A percentile compares a stretch with the other conserved stretches of the same genome.
Conservation (phyloP, 306 rosid species). For the Canavalia gladiata region DNA sequence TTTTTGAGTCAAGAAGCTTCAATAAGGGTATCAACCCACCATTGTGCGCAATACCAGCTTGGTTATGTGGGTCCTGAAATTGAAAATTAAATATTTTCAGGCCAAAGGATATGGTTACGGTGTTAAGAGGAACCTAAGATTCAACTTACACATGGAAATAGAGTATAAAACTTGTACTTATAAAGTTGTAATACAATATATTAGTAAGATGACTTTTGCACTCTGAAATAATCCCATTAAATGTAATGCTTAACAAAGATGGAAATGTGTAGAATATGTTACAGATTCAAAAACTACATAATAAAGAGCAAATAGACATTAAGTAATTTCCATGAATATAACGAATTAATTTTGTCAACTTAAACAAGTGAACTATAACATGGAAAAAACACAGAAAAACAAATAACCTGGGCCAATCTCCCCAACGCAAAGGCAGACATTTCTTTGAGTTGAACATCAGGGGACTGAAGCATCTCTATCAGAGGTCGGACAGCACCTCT, state of each 20-base stretch:
- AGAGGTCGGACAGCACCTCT: conserved; percentile 94
- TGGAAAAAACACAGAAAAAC: not conserved
- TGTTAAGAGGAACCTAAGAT: not conserved
- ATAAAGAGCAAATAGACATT: not conserved
- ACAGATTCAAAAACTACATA: conserved; percentile 28
- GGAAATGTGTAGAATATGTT: conserved; percentile 8
- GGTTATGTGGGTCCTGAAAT: conserved; percentile 86
- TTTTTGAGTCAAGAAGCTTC: conserved; percentile 93
- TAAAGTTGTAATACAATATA: not conserved
- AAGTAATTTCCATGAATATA: conserved; percentile 21
- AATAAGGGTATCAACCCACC: conserved; percentile 86
- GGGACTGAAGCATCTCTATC: conserved; percentile 92
- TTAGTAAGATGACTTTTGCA: not conserved
- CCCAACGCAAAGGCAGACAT: conserved; percentile 98
- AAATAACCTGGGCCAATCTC: conserved; percentile 89
- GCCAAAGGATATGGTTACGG: conserved; percentile 10
- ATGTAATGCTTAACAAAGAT: conserved; percentile 31
- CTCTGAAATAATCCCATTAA: conserved; percentile 18
- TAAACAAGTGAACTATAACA: not conserved
- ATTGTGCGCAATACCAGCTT: conserved; percentile 91
- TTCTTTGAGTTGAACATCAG: conserved; percentile 84
- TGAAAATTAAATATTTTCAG: conserved; percentile 36
- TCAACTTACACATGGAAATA: conserved; percentile 12
- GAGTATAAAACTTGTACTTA: not conserved
- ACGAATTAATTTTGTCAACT: conserved; percentile 1